Evolutionary conservation across 495 filamentous ascomycete genomes (phyloP).

Genomic region (Lineolata rhizophorae): DNA sequence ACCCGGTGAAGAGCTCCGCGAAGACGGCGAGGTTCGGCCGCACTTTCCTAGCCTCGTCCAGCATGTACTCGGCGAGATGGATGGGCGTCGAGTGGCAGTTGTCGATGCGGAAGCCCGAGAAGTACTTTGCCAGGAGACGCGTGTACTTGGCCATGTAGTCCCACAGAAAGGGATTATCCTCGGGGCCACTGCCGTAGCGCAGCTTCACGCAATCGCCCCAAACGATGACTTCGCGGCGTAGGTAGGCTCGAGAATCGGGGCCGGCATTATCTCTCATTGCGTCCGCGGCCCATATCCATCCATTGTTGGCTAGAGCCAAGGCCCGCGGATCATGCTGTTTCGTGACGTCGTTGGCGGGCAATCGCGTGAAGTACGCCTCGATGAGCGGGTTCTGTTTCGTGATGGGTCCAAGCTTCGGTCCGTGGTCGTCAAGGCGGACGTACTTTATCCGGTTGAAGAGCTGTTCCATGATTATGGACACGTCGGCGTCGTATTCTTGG

Average conservation of each 20-base stretch:
- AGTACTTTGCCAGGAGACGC: conserved; percentile 82
- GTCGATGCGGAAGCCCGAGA: conserved; percentile 88
- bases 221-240: conserved; percentile 85
- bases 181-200: conserved; percentile 56
- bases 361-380: conserved; percentile 86
- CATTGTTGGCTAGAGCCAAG: conserved; percentile 80
- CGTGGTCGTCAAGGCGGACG: conserved; percentile 70
- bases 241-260: conserved; percentile 66
- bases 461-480: conserved; percentile 66
- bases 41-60: conserved; percentile 77
- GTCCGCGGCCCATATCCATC: conserved; percentile 97
- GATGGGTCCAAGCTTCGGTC: conserved; percentile 70
- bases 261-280: conserved; percentile 88
- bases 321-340: conserved; percentile 53
- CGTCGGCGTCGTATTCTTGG: conserved; percentile 70
- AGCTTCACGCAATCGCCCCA: conserved; percentile 99
- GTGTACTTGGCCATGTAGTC: conserved; percentile 88
- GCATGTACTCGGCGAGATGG: conserved; percentile 76
- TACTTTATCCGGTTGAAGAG: conserved; percentile 89
- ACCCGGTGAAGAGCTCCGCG: conserved; percentile 91
- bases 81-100: conserved; percentile 96
- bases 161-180: conserved; percentile 90
- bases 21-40: conserved; percentile 78
- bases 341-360: conserved; percentile 61
- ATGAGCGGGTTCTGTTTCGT: conserved; percentile 58